These are phyloP conservation scores for Sporopachydermia cereana DNA, from an alignment of 1,139 yeast genomes.

Conservation along the genomic window DNA sequence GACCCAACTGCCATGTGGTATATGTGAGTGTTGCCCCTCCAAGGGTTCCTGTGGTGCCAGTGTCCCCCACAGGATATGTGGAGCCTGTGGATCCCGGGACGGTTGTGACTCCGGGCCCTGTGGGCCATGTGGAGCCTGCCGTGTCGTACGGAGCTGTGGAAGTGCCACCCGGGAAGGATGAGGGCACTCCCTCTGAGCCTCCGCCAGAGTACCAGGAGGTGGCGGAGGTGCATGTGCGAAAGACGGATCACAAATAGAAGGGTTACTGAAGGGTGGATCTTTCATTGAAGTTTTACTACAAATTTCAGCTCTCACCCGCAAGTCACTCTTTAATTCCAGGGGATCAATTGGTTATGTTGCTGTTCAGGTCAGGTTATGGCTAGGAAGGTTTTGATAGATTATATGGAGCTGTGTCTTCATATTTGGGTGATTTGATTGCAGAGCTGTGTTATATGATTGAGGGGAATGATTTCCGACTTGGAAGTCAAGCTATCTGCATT, in stretches of 20 bases:
- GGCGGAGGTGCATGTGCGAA: background rate
- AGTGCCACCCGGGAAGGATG: background rate
- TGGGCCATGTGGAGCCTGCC: background rate
- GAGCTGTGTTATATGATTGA: too few species aligned
- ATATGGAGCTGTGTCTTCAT: too few species aligned
- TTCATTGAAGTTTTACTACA: too few species aligned
- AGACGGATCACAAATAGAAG: background rate
- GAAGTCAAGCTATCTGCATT: too few species aligned
- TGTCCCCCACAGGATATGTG: background rate
- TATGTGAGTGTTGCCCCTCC: slow-evolving; percentile 1
- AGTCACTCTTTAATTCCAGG: too few species aligned
- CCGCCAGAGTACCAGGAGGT: slow-evolving; percentile 1
- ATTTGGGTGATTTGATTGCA: too few species aligned
- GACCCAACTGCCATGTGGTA: slow-evolving; percentile 5
- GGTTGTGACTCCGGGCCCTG: background rate
- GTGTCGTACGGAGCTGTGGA: background rate
- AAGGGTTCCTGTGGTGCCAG: background rate
- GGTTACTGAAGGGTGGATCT: too few species aligned
- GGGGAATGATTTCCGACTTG: too few species aligned
- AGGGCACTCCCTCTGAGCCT: background rate
- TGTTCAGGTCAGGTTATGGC: too few species aligned
- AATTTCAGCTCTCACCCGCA: too few species aligned
- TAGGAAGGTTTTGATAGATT: too few species aligned
- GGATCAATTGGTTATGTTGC: too few species aligned
- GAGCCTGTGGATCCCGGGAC: background rate